phyloP scores from a whole-genome alignment of 2,329 filamentous ascomycete species.

The Conoideocrella luteorostrata region DNA sequence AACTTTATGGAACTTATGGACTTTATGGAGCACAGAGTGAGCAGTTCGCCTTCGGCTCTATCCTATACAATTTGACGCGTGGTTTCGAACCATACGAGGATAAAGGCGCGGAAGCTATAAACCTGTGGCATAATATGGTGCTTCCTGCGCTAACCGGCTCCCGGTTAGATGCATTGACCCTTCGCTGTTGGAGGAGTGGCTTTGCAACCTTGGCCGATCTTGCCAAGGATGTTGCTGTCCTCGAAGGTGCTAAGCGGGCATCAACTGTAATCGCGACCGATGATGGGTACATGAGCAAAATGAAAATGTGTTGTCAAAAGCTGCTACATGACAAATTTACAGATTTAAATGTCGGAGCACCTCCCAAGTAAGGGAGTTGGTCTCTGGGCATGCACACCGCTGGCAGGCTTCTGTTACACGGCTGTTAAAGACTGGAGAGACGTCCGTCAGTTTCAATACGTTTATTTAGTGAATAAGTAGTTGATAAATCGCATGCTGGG shows the following conservation, averaged over 20 bases:
- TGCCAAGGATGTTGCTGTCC: constrained; percentile 1
- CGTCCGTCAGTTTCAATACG: neutral
- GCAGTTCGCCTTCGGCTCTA: constrained; percentile 3
- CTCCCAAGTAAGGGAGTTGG: neutral
- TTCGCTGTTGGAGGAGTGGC: constrained; percentile 4
- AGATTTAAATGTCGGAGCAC: neutral
- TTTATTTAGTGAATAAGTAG: neutral
- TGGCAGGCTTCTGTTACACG: neutral
- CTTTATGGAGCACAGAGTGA: constrained; percentile 4
- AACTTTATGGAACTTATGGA: neutral
- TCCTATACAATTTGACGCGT: constrained; percentile 5
- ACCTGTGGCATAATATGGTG: neutral
- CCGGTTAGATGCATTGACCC: constrained; percentile 1
- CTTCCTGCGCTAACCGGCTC: neutral
- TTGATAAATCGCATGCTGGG: too few relatives aligned
- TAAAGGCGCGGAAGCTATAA: neutral
- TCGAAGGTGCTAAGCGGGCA: constrained; percentile 1
- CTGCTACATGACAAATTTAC: constrained; percentile 1
- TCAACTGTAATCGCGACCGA: neutral
- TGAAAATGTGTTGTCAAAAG: neutral
- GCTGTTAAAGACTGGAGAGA: too few relatives aligned
- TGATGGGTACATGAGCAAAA: constrained; percentile 1
- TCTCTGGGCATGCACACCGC: neutral
- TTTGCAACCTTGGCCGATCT: constrained; percentile 3
- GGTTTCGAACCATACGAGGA: constrained; percentile 5